Base-by-base conservation (phyloP, 2,329 filamentous ascomycete genomes). In the Fusarium tanahbumbuense region DNA sequence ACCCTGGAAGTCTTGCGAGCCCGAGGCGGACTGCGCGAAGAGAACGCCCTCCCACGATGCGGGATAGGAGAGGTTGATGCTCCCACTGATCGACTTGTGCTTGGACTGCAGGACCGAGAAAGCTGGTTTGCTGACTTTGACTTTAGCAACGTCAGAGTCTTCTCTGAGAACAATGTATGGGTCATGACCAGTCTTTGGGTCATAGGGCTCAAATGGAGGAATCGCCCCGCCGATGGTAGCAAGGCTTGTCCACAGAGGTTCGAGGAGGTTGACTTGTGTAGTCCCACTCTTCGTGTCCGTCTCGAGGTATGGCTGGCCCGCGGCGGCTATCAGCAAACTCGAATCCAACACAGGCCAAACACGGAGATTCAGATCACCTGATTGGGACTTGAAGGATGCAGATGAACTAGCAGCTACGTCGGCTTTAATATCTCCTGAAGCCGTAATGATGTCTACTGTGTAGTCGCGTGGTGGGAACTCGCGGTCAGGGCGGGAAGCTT, bases 11-110 rank as follows among this genome's bases (percentile, higher is more conserved):
- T 62, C 56, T 30, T 87, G 76, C 12, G 58, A 67, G 4, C 85
- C 85, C 25, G 81, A 81, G 18, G 83, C 76, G 20, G 81, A 80
- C 61, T 79, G 59, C 15, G 83, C 80, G 12, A 65, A 65, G 34
- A 87, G 75, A 22, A 69, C 67, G 16, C 87, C 87, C 67, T 83
- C 82, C 87, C 86, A 88, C 4, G 81, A 77, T 23, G 71, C 72
- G 1, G 87, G 86, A 68, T 86, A 87, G 18, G 53, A 64, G 23
- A 88, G 76, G 16, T 70, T 72, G 49, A 87, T 70, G 32, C 73
- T 50, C 9, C 84, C 85, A 56, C 83, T 85, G 12, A 84, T 80
- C 42, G 82, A 81, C 23, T 64, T 76, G 76, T 88, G 85, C 9
- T 71, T 67, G 5, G 82, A 80, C 37, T 76, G 70, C 7, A 88